Percentiles rank a stretch among this genome's conserved stretches.
Evolutionary conservation across 352 stramenopile species (phyloP).

Genomic region (Globisporangium takayamanum): DNA sequence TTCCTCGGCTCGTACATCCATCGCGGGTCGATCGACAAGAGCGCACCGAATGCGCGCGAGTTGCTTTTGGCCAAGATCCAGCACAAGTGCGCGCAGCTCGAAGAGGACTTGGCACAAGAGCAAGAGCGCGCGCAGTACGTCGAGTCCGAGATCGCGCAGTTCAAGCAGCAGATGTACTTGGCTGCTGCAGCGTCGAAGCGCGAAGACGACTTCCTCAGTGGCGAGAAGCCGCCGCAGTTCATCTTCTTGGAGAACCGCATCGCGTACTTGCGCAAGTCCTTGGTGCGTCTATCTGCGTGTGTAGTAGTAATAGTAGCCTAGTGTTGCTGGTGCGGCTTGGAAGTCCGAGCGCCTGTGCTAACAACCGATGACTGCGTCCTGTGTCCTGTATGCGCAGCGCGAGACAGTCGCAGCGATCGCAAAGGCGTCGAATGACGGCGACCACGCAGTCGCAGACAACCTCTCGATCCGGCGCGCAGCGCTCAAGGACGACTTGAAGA

Average conservation of each 20-base stretch:
- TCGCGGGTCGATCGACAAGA: slow-evolving; percentile 54
- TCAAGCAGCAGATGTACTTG: slow-evolving; percentile 59
- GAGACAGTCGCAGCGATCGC: slow-evolving; percentile 58
- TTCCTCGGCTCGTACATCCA: slow-evolving; percentile 62
- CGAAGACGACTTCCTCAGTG: slow-evolving; percentile 76
- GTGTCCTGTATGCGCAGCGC: slow-evolving; percentile 17
- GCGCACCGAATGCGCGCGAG: slow-evolving; percentile 51
- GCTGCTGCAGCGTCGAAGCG: slow-evolving; percentile 55
- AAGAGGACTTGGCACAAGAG: slow-evolving; percentile 58
- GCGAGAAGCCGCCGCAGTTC: slow-evolving; percentile 65
- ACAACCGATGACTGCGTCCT: not conserved
- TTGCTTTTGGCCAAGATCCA: slow-evolving; percentile 53
- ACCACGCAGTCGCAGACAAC: slow-evolving; percentile 51
- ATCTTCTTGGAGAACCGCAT: slow-evolving; percentile 80
- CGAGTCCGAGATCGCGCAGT: slow-evolving; percentile 61
- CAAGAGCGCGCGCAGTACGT: slow-evolving; percentile 41
- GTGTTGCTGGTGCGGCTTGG: not conserved
- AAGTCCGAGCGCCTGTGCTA: not conserved
- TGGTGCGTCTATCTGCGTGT: slow-evolving; percentile 27
- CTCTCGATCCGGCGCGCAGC: slow-evolving; percentile 53
- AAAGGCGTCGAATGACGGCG: slow-evolving; percentile 41
- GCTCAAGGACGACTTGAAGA: slow-evolving; percentile 65
- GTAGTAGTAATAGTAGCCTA: not conserved
- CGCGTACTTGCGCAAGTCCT: slow-evolving; percentile 48
- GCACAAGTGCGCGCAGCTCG: slow-evolving; percentile 37